Conservation (phyloP, 73 alveolate species). For the Uronychia setigera region DNA sequence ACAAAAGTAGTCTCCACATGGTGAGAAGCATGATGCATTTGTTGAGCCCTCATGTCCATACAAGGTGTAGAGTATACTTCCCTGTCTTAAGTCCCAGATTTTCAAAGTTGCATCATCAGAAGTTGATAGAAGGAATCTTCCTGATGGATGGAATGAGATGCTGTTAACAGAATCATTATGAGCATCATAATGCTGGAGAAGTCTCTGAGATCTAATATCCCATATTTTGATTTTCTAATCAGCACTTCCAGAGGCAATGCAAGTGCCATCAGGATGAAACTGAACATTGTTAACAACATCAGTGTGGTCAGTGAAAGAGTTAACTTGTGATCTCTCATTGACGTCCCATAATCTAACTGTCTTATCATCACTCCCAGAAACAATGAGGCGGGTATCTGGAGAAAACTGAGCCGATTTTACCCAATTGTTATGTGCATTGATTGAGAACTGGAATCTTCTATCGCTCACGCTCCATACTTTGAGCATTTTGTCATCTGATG, state of each 20-base stretch:
- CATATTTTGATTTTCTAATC: conserved; percentile 83
- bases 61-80: conserved; percentile 94
- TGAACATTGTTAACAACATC: conserved; percentile 71
- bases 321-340: conserved; percentile 75
- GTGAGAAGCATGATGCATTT: conserved; percentile 88
- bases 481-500: conserved; percentile 98
- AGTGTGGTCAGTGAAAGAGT: conserved; percentile 78
- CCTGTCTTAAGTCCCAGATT: conserved; percentile 98
- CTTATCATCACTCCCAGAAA: conserved; percentile 78
- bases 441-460: conserved; percentile 92
- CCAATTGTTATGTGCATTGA: conserved; percentile 98
- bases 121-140: conserved; percentile 94
- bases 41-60: conserved; percentile 97
- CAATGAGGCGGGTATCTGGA: conserved; percentile 94
- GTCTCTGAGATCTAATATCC: conserved; percentile 84
- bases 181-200: conserved; percentile 97
- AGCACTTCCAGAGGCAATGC: conserved; percentile 84
- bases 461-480: conserved; percentile 94
- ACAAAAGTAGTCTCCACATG: conserved; percentile 97
- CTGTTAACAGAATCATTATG: conserved; percentile 90
- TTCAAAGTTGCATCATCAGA: conserved; percentile 96
- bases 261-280: conserved; percentile 93
- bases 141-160: conserved; percentile 96
- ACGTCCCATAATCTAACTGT: conserved; percentile 90
- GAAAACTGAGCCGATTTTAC: conserved; percentile 94